These are phyloP conservation scores for Phytopythium montanum DNA, from an alignment of 352 stramenopile genomes.

Conservation along the genomic window DNA sequence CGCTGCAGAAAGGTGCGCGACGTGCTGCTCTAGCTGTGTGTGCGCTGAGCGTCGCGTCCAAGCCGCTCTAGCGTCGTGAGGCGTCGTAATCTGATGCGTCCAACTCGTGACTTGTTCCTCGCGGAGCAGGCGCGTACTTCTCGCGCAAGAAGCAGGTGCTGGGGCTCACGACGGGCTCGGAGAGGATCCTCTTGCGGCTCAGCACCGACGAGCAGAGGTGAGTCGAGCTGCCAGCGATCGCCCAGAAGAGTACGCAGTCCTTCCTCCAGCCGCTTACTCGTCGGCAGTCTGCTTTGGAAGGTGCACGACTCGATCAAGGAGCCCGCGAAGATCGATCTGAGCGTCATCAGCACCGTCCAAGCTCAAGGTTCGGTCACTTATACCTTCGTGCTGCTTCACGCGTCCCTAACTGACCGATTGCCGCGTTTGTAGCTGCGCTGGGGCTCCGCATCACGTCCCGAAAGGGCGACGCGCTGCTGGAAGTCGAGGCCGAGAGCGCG, in stretches of 20 bases:
- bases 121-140: conserved; percentile 47
- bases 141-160: conserved; percentile 76
- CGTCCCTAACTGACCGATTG: neutral
- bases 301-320: conserved; percentile 49
- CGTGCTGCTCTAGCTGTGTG: neutral
- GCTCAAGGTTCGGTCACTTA: conserved; percentile 26
- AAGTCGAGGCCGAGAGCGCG: conserved; percentile 65
- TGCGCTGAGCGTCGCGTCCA: neutral
- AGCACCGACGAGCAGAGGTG: conserved; percentile 55
- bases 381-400: neutral
- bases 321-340: conserved; percentile 44
- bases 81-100: neutral
- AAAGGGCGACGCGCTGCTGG: conserved; percentile 59
- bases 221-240: conserved; percentile 12
- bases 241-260: neutral
- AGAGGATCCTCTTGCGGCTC: conserved; percentile 61
- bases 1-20: conserved; percentile 66
- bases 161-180: conserved; percentile 53
- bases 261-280: neutral
- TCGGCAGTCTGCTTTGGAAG: conserved; percentile 63
- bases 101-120: neutral
- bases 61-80: neutral
- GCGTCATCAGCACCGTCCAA: conserved; percentile 48
- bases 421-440: conserved; percentile 20
- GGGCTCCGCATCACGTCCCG: conserved; percentile 53